A percentile compares a stretch with the other conserved stretches of the same genome.
Evolutionary conservation across 1,284 basidiomycete species (phyloP).

Genomic region (Rhodofomes roseus): DNA sequence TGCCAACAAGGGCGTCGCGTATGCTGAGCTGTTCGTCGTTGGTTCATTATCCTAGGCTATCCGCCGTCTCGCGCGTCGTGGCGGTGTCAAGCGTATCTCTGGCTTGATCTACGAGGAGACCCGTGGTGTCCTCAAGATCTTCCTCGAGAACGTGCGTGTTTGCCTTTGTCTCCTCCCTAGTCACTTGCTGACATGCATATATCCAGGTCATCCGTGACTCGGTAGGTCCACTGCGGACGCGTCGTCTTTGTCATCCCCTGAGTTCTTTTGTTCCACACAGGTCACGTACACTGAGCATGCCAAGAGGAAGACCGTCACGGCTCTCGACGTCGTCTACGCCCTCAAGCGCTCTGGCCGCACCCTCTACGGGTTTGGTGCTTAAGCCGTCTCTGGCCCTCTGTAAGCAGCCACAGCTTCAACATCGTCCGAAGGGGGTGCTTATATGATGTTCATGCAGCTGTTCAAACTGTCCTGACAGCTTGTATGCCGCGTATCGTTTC

Average conservation of each 20-base stretch:
- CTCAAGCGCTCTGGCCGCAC: slow-evolving; percentile 82
- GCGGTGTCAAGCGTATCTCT: slow-evolving; percentile 83
- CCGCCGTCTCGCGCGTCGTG: slow-evolving; percentile 82
- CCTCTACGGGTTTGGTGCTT: slow-evolving; percentile 78
- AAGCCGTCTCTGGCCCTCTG: slow-evolving; percentile 5
- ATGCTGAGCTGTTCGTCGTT: background rate
- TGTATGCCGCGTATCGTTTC: background rate
- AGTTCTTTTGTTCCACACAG: slow-evolving; percentile 10
- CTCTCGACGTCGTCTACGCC: slow-evolving; percentile 79
- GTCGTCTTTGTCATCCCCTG: background rate
- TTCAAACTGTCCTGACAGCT: background rate
- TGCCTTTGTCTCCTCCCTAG: background rate
- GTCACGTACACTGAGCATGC: slow-evolving; percentile 91
- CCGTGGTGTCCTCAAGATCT: slow-evolving; percentile 83
- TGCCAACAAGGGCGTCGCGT: background rate
- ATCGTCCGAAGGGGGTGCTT: background rate
- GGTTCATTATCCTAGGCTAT: slow-evolving; percentile 63
- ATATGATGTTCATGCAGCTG: background rate
- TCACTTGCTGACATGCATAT: slow-evolving; percentile 5
- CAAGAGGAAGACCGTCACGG: slow-evolving; percentile 86
- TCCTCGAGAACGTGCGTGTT: slow-evolving; percentile 54
- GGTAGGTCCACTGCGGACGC: slow-evolving; percentile 14
- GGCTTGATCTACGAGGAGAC: slow-evolving; percentile 83
- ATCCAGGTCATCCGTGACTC: slow-evolving; percentile 75
- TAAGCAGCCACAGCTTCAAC: background rate